phyloP scores from a whole-genome alignment of 169 alveolate genomes.

The Cardiosporidium cionae region DNA sequence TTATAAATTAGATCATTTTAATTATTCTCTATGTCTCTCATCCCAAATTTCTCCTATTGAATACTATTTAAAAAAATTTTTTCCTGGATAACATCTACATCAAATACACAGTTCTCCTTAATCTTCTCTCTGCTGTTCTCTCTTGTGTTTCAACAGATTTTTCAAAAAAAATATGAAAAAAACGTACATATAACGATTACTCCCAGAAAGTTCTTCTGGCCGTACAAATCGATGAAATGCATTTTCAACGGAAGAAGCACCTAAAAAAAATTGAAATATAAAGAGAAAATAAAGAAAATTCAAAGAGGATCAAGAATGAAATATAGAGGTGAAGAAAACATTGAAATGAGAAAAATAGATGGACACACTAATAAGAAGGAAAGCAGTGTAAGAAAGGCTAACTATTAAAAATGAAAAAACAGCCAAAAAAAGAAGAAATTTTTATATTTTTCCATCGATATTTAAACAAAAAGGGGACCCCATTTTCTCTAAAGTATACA shows the following conservation, averaged over 20 bases:
- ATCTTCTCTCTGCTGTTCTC: background rate
- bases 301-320: background rate
- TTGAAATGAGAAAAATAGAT: background rate
- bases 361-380: background rate
- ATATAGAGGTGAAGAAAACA: background rate
- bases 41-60: background rate
- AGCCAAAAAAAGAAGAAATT: too few relatives aligned
- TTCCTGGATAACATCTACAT: background rate
- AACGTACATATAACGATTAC: slow-evolving; percentile 43
- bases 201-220: slow-evolving; percentile 37
- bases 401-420: background rate
- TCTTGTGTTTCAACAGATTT: too few relatives aligned
- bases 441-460: too few relatives aligned
- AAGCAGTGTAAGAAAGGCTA: background rate
- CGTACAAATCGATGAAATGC: slow-evolving; percentile 35
- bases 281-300: background rate
- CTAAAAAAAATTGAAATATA: background rate
- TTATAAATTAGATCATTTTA: background rate
- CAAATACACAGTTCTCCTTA: background rate
- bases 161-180: too few relatives aligned
- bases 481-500: too few relatives aligned
- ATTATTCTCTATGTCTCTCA: background rate
- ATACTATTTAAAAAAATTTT: background rate
- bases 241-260: slow-evolving; percentile 35
- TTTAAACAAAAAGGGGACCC: too few relatives aligned